A percentile compares a stretch with the other conserved stretches of the same genome.
phyloP scores from a whole-genome alignment of 257 asterid genomes.

The Hygrophila difformis region DNA sequence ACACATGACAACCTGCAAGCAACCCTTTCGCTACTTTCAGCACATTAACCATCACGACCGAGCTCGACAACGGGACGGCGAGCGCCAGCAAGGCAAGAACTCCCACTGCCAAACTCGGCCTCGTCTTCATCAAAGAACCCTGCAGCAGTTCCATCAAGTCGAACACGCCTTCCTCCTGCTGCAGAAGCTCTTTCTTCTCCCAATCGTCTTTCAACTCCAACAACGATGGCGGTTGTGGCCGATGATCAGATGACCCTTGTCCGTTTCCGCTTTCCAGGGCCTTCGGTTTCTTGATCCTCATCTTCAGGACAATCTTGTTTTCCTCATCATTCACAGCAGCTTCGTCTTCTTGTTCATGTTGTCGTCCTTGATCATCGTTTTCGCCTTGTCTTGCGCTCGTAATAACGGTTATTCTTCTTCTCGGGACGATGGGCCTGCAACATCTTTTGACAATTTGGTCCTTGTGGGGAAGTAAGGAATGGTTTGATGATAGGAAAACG shows the following conservation, averaged over 20 bases:
- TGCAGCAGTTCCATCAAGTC: conserved; percentile 43
- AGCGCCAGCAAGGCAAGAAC: conserved; percentile 28
- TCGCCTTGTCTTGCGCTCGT: conserved; percentile 21
- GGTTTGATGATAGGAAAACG: background rate
- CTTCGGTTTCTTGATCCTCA: conserved; percentile 56
- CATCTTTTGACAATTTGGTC: too few species aligned
- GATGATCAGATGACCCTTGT: too few species aligned
- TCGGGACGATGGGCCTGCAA: conserved; percentile 15
- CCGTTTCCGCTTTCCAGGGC: conserved; percentile 15
- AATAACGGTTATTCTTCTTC: background rate
- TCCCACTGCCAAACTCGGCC: conserved; percentile 63
- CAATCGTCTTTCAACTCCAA: conserved; percentile 54
- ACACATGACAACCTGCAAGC: conserved; percentile 37
- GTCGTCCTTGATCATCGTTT: background rate
- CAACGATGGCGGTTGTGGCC: background rate
- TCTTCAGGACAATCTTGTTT: conserved; percentile 40
- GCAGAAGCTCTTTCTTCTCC: conserved; percentile 41
- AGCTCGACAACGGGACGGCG: conserved; percentile 36
- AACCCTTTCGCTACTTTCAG: conserved; percentile 27
- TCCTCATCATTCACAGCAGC: conserved; percentile 30
- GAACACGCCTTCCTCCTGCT: conserved; percentile 38
- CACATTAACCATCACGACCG: conserved; percentile 18
- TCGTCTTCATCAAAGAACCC: conserved; percentile 42
- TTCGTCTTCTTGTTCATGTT: background rate
- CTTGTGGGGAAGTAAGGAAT: too few species aligned